These are phyloP conservation scores for Neurospora tetrasperma DNA, from an alignment of 495 filamentous ascomycete genomes.

Conservation along the genomic window DNA sequence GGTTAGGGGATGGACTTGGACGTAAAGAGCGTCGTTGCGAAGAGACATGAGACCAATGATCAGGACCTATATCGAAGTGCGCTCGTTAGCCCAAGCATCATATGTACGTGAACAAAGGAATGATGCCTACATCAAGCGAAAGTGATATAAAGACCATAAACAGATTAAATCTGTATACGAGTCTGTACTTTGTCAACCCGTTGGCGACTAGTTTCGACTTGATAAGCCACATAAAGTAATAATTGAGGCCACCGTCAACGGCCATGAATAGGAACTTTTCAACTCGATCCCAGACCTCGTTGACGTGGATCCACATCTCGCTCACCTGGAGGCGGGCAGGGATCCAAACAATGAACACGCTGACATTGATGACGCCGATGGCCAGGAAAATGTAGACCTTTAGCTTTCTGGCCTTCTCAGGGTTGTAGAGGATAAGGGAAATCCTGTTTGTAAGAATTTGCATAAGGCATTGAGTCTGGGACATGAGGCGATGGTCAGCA, in stretches of 20 bases:
- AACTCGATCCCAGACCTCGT: slow-evolving; percentile 39
- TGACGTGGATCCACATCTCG: slow-evolving; percentile 21
- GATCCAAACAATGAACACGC: slow-evolving; percentile 42
- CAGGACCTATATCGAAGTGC: slow-evolving; percentile 5
- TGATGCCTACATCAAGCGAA: slow-evolving; percentile 32
- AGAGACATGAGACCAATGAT: slow-evolving; percentile 25
- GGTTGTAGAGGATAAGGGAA: slow-evolving; percentile 30
- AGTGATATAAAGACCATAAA: slow-evolving; percentile 40
- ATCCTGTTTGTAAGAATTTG: slow-evolving; percentile 43
- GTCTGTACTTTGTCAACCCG: slow-evolving; percentile 39
- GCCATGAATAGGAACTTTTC: slow-evolving; percentile 40
- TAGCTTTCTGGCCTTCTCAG: slow-evolving; percentile 16
- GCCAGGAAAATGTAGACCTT: slow-evolving; percentile 26
- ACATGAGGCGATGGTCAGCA: neutral
- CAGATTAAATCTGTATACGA: slow-evolving; percentile 40
- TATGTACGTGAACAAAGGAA: neutral
- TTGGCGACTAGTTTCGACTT: slow-evolving; percentile 34
- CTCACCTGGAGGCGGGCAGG: slow-evolving; percentile 33
- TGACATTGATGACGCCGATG: slow-evolving; percentile 37
- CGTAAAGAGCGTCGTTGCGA: slow-evolving; percentile 26
- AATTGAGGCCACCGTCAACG: slow-evolving; percentile 38
- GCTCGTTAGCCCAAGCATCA: neutral
- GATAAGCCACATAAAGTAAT: slow-evolving; percentile 38
- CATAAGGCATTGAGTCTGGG: slow-evolving; percentile 32
- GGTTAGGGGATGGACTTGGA: slow-evolving; percentile 42